These are phyloP conservation scores for Colletotrichum gigasporum DNA, from an alignment of 2,329 filamentous ascomycete species.

Conservation along the genomic window DNA sequence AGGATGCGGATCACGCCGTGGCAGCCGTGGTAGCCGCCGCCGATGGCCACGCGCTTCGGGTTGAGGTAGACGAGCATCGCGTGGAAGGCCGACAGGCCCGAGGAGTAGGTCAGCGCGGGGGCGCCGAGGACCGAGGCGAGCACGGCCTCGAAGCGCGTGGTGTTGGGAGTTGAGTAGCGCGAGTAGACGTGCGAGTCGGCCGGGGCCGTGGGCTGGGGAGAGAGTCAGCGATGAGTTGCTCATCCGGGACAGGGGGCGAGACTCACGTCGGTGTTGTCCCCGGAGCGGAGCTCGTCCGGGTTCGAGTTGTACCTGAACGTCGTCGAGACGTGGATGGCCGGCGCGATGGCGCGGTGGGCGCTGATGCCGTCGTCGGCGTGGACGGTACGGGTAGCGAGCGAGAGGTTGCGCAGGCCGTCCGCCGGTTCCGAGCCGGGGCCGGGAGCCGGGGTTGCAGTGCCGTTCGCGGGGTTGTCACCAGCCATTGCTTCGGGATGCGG, in stretches of 20 bases:
- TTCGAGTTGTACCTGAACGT: conserved; percentile 85
- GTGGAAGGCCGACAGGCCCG: conserved; percentile 89
- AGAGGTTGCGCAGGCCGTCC: conserved; percentile 47
- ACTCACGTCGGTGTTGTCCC: conserved; percentile 66
- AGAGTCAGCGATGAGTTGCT: conserved; percentile 31
- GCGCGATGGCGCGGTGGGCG: conserved; percentile 80
- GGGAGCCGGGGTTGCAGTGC: background rate
- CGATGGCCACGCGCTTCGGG: conserved; percentile 84
- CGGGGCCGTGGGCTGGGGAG: conserved; percentile 55
- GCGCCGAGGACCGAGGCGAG: conserved; percentile 78
- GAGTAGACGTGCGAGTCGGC: conserved; percentile 83
- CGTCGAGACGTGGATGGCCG: conserved; percentile 89
- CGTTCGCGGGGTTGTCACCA: conserved; percentile 6
- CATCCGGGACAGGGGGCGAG: background rate
- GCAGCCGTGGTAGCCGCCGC: conserved; percentile 91
- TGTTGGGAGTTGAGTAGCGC: conserved; percentile 80
- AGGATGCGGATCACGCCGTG: conserved; percentile 84
- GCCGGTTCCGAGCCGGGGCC: conserved; percentile 1
- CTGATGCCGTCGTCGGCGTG: conserved; percentile 86
- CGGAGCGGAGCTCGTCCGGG: conserved; percentile 68
- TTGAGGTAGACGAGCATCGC: conserved; percentile 86
- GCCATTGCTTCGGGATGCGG: background rate
- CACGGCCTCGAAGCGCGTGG: conserved; percentile 85
- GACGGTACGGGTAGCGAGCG: conserved; percentile 76
- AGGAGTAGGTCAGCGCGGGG: conserved; percentile 80